Percentiles rank a stretch among this genome's conserved stretches.
Conservation (phyloP, 108 stramenopile species). For the Licmophora abbreviata region DNA sequence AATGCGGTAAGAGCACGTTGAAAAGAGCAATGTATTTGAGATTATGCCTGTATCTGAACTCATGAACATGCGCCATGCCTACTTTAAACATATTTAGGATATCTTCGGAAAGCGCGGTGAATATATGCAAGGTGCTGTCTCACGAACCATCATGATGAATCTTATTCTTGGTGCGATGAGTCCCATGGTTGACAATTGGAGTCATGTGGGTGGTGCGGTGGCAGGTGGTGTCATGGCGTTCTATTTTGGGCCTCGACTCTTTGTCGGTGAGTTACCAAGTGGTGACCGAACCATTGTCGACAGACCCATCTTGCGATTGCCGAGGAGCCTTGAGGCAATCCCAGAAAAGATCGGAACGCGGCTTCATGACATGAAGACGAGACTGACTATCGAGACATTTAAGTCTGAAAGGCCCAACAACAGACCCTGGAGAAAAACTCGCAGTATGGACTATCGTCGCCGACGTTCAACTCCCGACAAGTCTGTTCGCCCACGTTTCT, state of each 20-base stretch:
- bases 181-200: constrained; percentile 78
- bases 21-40: no score
- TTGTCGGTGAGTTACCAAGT: constrained; percentile 40
- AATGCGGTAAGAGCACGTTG: no score
- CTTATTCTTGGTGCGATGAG: constrained; percentile 29
- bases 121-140: constrained; percentile 2
- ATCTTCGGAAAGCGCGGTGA: constrained; percentile 5
- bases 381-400: constrained; percentile 22
- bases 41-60: no score
- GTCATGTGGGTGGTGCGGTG: constrained; percentile 48
- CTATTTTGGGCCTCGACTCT: constrained; percentile 66
- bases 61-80: no score
- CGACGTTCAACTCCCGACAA: constrained; percentile 10
- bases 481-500: constrained; percentile 15
- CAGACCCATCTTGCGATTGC: constrained; percentile 36
- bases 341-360: constrained; percentile 21
- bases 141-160: constrained; percentile 34
- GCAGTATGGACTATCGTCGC: constrained; percentile 5
- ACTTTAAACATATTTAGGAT: no score
- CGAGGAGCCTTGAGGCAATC: constrained; percentile 29
- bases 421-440: constrained; percentile 30
- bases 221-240: constrained; percentile 72
- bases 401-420: constrained; percentile 19
- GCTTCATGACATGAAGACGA: constrained; percentile 13
- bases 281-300: constrained; percentile 41